These are phyloP conservation scores for Wickerhamomyces queroliae DNA, from an alignment of 805 yeast species.

Conservation along the genomic window DNA sequence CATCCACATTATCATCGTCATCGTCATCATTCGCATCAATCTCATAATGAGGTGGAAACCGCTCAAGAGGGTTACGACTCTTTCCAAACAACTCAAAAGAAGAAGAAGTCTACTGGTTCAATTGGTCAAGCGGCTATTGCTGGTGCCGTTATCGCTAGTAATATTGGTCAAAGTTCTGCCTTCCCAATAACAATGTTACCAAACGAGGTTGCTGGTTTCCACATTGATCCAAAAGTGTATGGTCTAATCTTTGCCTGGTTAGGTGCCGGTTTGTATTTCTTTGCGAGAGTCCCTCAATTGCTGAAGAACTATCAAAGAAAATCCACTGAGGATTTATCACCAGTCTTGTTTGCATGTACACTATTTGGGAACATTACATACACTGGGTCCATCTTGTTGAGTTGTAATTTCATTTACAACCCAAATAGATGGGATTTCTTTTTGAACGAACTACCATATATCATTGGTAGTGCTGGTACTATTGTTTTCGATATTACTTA, in stretches of 20 bases:
- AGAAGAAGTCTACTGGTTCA: slow-evolving; percentile 1
- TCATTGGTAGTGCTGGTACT: slow-evolving; percentile 84
- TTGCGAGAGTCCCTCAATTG: slow-evolving; percentile 82
- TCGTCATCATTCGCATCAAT: slow-evolving; percentile 7
- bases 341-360: slow-evolving; percentile 74
- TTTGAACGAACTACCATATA: slow-evolving; percentile 68
- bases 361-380: slow-evolving; percentile 74
- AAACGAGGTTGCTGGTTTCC: slow-evolving; percentile 1
- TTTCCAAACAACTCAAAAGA: neutral
- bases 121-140: slow-evolving; percentile 13
- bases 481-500: slow-evolving; percentile 67
- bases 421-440: slow-evolving; percentile 42
- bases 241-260: slow-evolving; percentile 66
- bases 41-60: slow-evolving; percentile 1
- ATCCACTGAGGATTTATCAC: slow-evolving; percentile 84
- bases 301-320: slow-evolving; percentile 69
- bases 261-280: slow-evolving; percentile 69
- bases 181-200: slow-evolving; percentile 8
- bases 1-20: slow-evolving; percentile 27
- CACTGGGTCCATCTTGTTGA: slow-evolving; percentile 64
- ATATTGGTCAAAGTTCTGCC: slow-evolving; percentile 17
- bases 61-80: slow-evolving; percentile 7
- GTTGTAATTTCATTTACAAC: slow-evolving; percentile 44
- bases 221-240: slow-evolving; percentile 10
- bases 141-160: slow-evolving; percentile 22